Evolutionary conservation across 2,329 filamentous ascomycete genomes (phyloP), one percentile per base, ranked within the genome.

Genomic region (Cytospora leucostoma): DNA sequence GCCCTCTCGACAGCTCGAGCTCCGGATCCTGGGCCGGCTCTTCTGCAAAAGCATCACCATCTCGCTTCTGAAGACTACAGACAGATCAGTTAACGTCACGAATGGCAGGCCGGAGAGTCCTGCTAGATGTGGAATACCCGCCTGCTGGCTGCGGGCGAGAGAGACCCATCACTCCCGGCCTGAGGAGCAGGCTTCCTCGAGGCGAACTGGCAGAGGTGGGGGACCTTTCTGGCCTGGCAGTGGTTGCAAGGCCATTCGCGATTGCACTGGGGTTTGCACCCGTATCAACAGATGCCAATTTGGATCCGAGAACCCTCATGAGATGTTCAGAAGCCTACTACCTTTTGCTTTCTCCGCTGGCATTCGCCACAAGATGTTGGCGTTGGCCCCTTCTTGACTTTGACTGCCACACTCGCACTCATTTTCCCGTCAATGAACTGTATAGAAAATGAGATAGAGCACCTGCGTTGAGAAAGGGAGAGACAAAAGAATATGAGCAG

Each of bases 201-300:
- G 1, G 71, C 68, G 67, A 80, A 81, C 61, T 77, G 76, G 68
- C 79, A 82, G 4, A 80, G 70, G 71, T 82, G 80, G 33, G 80
- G 75, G 2, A 82, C 78, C 62, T 76, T 77, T 67, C 80, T 73
- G 34, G 76, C 71, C 65, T 78, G 75, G 67, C 79, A 83, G 66
- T 81, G 79, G 65, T 80, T 80, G 68, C 80, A 82, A 2, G 79
- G 80, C 75, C 80, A 82, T 69, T 79, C 73, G 38, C 78, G 76
- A 65, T 76, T 80, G 67, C 80, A 82, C 79, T 57, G 32, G 12
- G 44, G 21, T 56, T 17, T n/a, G n/a, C 37, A 21, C 15, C 32
- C 17, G 55, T 7, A 12, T 32, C 50, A 32, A 52, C 8, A 37
- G 5, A 13, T n/a, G 7, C 21, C 44, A 47, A 21, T 11, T 7